phyloP scores from a whole-genome alignment of 371 early-diverging fungal genomes.

The Mucor racemosus region DNA sequence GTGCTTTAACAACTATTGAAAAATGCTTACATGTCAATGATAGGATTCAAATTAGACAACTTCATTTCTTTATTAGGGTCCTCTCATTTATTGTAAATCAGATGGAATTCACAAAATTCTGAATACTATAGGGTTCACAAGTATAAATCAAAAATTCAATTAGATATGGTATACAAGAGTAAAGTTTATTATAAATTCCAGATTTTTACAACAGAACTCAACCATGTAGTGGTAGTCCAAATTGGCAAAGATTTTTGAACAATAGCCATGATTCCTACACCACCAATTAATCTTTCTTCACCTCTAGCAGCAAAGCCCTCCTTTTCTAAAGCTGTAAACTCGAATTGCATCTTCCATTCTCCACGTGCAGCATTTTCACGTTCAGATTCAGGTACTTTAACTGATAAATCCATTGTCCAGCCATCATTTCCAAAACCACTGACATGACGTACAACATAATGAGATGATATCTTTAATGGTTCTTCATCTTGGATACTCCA shows the following conservation, averaged over 20 bases:
- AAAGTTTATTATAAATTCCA: constrained; percentile 45
- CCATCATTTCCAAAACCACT: constrained; percentile 66
- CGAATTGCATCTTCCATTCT: constrained; percentile 50
- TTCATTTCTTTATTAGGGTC: no score
- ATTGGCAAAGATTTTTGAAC: constrained; percentile 56
- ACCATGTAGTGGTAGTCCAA: constrained; percentile 68
- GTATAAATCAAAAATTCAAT: no score
- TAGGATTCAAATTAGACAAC: no score
- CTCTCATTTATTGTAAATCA: no score
- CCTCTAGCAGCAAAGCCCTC: constrained; percentile 58
- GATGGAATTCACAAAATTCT: no score
- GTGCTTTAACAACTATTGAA: no score
- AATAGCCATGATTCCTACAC: constrained; percentile 60
- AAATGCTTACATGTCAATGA: no score
- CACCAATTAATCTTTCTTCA: constrained; percentile 57
- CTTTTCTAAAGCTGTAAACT: constrained; percentile 60
- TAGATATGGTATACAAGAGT: neutral
- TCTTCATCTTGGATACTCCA: constrained; percentile 66
- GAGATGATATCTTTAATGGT: constrained; percentile 42
- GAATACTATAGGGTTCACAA: no score
- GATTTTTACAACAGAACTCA: constrained; percentile 56
- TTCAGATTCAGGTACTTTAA: constrained; percentile 52
- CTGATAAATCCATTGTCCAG: constrained; percentile 57
- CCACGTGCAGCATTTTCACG: constrained; percentile 44
- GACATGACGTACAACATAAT: constrained; percentile 69